These are phyloP conservation scores for Aspergillus wentii DNA, from an alignment of 495 filamentous ascomycete genomes.

Conservation along the genomic window DNA sequence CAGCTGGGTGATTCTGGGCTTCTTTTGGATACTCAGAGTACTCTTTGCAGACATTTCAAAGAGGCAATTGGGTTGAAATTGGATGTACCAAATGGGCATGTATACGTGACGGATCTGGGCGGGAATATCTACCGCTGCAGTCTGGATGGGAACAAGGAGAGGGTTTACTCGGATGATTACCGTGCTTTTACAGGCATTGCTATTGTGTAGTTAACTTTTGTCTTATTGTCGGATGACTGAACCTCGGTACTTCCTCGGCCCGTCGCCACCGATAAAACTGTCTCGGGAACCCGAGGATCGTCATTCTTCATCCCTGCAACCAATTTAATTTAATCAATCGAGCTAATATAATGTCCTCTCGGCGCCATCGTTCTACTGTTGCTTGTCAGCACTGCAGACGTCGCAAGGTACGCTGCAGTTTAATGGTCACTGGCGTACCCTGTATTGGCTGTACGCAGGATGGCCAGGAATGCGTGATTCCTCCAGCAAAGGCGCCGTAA, in stretches of 20 bases:
- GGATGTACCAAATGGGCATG: slow-evolving; percentile 22
- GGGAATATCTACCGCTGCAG: slow-evolving; percentile 39
- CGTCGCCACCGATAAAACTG: too few species aligned
- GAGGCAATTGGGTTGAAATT: slow-evolving; percentile 44
- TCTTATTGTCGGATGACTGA: too few species aligned
- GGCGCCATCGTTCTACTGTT: slow-evolving; percentile 29
- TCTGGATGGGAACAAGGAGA: slow-evolving; percentile 30
- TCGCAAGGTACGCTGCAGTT: slow-evolving; percentile 31
- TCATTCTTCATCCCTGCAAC: too few species aligned
- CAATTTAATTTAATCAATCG: too few species aligned
- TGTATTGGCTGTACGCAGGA: slow-evolving; percentile 29
- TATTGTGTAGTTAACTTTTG: background rate
- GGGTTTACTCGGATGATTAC: background rate
- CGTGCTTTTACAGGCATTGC: background rate
- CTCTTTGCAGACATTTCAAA: slow-evolving; percentile 31
- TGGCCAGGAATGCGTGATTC: slow-evolving; percentile 18
- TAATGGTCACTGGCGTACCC: slow-evolving; percentile 25
- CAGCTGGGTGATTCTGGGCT: slow-evolving; percentile 11
- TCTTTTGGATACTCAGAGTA: slow-evolving; percentile 1
- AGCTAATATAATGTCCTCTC: slow-evolving; percentile 12
- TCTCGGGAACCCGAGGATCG: too few species aligned
- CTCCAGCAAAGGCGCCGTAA: slow-evolving; percentile 6
- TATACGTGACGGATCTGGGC: slow-evolving; percentile 43
- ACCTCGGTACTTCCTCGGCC: too few species aligned
- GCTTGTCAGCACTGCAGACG: slow-evolving; percentile 27